Evolutionary conservation across 1,284 basidiomycete genomes (phyloP).

Genomic region (Pseudozyma hubeiensis): DNA sequence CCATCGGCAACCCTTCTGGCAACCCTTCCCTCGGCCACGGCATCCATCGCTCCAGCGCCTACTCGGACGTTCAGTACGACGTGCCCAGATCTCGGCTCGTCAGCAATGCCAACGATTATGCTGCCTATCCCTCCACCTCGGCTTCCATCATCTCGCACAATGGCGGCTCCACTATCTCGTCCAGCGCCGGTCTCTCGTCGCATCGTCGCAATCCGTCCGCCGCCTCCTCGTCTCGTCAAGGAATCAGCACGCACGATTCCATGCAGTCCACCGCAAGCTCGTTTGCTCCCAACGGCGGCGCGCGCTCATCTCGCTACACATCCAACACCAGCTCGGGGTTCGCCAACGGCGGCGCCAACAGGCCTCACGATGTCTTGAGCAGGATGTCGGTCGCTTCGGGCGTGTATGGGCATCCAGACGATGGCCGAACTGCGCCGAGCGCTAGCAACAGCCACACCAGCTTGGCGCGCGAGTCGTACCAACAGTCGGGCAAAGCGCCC

Average conservation of each 20-base stretch:
- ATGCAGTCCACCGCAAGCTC: slow-evolving; percentile 32
- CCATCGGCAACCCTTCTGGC: slow-evolving; percentile 42
- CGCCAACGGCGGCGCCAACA: slow-evolving; percentile 11
- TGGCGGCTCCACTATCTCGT: slow-evolving; percentile 34
- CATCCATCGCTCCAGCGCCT: slow-evolving; percentile 44
- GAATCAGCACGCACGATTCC: slow-evolving; percentile 35
- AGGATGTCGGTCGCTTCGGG: slow-evolving; percentile 42
- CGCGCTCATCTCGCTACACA: slow-evolving; percentile 41
- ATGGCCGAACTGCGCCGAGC: slow-evolving; percentile 8
- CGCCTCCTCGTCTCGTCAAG: slow-evolving; percentile 37
- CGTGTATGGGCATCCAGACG: slow-evolving; percentile 16
- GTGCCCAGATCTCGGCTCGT: slow-evolving; percentile 16
- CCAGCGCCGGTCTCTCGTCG: slow-evolving; percentile 19
- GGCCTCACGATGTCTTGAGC: slow-evolving; percentile 28
- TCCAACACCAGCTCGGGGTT: slow-evolving; percentile 26
- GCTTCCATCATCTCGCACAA: slow-evolving; percentile 36
- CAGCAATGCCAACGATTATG: slow-evolving; percentile 20
- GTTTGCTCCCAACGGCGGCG: slow-evolving; percentile 19
- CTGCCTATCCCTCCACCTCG: slow-evolving; percentile 21
- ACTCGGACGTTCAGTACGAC: slow-evolving; percentile 22
- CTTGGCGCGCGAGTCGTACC: slow-evolving; percentile 31
- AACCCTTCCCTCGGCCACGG: slow-evolving; percentile 43
- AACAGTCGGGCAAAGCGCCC: slow-evolving; percentile 22
- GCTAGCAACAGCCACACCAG: slow-evolving; percentile 29
- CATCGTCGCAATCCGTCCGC: slow-evolving; percentile 39